Base-by-base conservation (phyloP, 1,139 yeast genomes). In the Protomyces inouyei region DNA sequence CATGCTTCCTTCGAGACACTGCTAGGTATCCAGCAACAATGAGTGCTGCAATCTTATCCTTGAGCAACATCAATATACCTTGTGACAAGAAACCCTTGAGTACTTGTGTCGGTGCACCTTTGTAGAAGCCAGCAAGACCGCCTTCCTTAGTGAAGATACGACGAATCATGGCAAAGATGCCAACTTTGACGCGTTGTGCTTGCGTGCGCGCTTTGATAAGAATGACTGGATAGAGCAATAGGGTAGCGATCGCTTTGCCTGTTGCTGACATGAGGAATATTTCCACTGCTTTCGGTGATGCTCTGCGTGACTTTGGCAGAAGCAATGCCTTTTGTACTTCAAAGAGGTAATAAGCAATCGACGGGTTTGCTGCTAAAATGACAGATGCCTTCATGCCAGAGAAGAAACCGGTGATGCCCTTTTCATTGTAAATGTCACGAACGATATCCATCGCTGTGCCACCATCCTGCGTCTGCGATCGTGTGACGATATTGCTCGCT, bases 141-240 rank as follows among this genome's bases (percentile, higher is more conserved):
- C 37, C 54, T 52, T 55, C 59, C 16, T 48, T 46, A 36, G 52
- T 51, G 51, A 60, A 48, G 59, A 60, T 55, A 12, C 37, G 32
- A 48, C 48, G 45, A 38, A 60, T 35, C 46, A 60, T 36, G 28
- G 54, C 37, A 52, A 56, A 45, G n/a, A 55, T 18, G 36, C 59
- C 32, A 0, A 28, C 21, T 48, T 60, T 60, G 40, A 51, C 59
- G 5, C 64, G 53, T n/a, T 45, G 28, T 4, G 86, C 85, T 74
- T 88, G 96, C 69, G 87, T 82, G 83, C 87, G 83, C 23, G 88
- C 93, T 76, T 89, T 88, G 21, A 95, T 85, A 1, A 88, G 88
- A 73, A 89, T 89, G 74, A 89, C 78, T 1, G 96, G 96, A 75
- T 88, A 96, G 0, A 96, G 89, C 1, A 84, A 81, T 12, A 88